Base-by-base conservation (phyloP, 768 basidiomycete species). In the Tephrocybe sp. region DNA sequence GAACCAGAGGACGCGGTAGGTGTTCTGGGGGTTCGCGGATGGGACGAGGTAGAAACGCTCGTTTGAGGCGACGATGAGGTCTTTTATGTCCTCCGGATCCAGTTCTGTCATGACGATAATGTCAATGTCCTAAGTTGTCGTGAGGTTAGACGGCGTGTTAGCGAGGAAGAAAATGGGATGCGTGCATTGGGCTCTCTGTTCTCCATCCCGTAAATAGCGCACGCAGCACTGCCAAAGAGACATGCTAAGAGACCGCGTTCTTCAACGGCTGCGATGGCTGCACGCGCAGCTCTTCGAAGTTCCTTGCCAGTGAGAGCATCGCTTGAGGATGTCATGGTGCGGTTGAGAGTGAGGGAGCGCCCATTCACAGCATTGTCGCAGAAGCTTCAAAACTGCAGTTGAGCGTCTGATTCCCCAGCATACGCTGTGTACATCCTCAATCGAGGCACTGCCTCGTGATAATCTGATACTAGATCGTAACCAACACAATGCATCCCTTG, bases 1-100 rank as follows among this genome's bases (percentile, higher is more conserved):
- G 58, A 70, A 76, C 69, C 72, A 77, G 1, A 78, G 61, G 0
- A 78, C 71, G 25, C 65, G 60, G 61, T 77, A 75, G 0, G 73
- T 73, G 17, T 73, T 71, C 0, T 28, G 45, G 5, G 68, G 70
- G 51, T 74, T 68, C 34, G 61, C 65, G 2, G 76, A 69, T 0
- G 64, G 58, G 12, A 73, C 61, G 50, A 73, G 66, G 56, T 65
- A 72, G 56, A 77, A 80, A 0, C 62, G 61, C 18, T 57, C 9
- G 57, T 75, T 61, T 8, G 37, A 48, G 0, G 45, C 43, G 15
- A 64, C 63, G 25, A 81, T 60, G 39, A 70, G 59, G 7, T 45
- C 51, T 53, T 81, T 80, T 51, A 81, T 67, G 6, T 60, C 57
- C 58, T 76, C 77, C 34, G 62, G 59, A 45, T 69, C 58, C 7